A percentile compares a stretch with the other conserved stretches of the same genome.
phyloP scores from a whole-genome alignment of 2,329 filamentous ascomycete genomes.

The Colletotrichum paranaense region DNA sequence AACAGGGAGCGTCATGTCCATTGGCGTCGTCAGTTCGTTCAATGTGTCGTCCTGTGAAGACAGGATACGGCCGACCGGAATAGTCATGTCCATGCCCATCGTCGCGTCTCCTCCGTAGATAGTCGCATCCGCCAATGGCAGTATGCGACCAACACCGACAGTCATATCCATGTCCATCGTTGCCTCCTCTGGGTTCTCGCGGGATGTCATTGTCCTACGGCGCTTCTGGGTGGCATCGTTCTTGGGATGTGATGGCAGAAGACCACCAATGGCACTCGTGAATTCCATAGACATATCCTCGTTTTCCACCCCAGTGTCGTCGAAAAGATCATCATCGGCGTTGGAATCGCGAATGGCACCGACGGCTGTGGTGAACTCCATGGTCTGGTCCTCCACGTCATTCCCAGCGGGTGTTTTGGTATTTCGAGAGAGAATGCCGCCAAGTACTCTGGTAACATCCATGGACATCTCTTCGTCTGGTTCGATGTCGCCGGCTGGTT shows the following conservation, averaged over 20 bases:
- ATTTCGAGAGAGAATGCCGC: slow-evolving; percentile 74
- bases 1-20: slow-evolving; percentile 73
- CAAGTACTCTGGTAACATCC: slow-evolving; percentile 89
- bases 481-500: slow-evolving; percentile 52
- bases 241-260: slow-evolving; percentile 51
- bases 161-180: slow-evolving; percentile 71
- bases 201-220: slow-evolving; percentile 40
- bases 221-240: slow-evolving; percentile 25
- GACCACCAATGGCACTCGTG: slow-evolving; percentile 72
- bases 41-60: slow-evolving; percentile 54
- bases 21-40: slow-evolving; percentile 49
- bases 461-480: slow-evolving; percentile 83
- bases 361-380: slow-evolving; percentile 87
- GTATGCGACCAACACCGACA: slow-evolving; percentile 65
- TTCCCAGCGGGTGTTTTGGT: slow-evolving; percentile 12
- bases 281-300: slow-evolving; percentile 86
- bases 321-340: slow-evolving; percentile 41
- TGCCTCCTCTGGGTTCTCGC: slow-evolving; percentile 44
- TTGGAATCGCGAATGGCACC: slow-evolving; percentile 70
- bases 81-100: slow-evolving; percentile 76
- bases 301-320: slow-evolving; percentile 55
- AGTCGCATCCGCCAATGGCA: slow-evolving; percentile 44
- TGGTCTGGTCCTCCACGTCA: slow-evolving; percentile 71
- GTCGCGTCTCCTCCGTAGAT: slow-evolving; percentile 52
- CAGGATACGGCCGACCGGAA: slow-evolving; percentile 65